phyloP scores from a whole-genome alignment of 441 rosid species.

The Brassica balearica region DNA sequence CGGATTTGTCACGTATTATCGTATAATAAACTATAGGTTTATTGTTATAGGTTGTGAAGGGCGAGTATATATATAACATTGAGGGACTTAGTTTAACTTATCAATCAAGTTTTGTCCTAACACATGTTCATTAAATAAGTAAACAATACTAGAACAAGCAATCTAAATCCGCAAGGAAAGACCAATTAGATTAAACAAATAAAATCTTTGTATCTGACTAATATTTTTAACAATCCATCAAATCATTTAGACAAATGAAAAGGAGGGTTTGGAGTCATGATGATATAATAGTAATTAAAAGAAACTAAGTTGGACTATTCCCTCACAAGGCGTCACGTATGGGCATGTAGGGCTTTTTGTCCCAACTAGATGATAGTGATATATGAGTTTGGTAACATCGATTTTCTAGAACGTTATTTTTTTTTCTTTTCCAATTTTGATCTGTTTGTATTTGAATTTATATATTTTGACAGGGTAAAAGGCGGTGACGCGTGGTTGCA shows the following conservation, averaged over 20 bases:
- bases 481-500: slow-evolving; percentile 33
- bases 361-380: slow-evolving; percentile 42
- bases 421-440: background rate
- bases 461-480: slow-evolving; percentile 15
- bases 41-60: slow-evolving; percentile 13
- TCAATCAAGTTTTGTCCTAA: slow-evolving; percentile 40
- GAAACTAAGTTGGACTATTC: slow-evolving; percentile 32
- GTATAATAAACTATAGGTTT: slow-evolving; percentile 19
- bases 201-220: background rate
- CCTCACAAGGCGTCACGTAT: slow-evolving; percentile 37
- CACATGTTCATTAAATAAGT: slow-evolving; percentile 30
- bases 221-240: slow-evolving; percentile 33
- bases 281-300: background rate
- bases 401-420: slow-evolving; percentile 35
- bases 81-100: slow-evolving; percentile 34
- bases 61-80: slow-evolving; percentile 7
- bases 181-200: slow-evolving; percentile 9
- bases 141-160: slow-evolving; percentile 21
- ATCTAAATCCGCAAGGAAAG: slow-evolving; percentile 25
- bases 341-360: slow-evolving; percentile 29
- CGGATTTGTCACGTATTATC: slow-evolving; percentile 22
- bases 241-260: slow-evolving; percentile 33
- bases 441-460: slow-evolving; percentile 14
- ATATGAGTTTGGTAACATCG: slow-evolving; percentile 38
- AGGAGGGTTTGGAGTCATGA: slow-evolving; percentile 8